Evolutionary conservation across 192 early-diverging fungal species (phyloP).

Genomic region (Lunasporangiospora selenospora): DNA sequence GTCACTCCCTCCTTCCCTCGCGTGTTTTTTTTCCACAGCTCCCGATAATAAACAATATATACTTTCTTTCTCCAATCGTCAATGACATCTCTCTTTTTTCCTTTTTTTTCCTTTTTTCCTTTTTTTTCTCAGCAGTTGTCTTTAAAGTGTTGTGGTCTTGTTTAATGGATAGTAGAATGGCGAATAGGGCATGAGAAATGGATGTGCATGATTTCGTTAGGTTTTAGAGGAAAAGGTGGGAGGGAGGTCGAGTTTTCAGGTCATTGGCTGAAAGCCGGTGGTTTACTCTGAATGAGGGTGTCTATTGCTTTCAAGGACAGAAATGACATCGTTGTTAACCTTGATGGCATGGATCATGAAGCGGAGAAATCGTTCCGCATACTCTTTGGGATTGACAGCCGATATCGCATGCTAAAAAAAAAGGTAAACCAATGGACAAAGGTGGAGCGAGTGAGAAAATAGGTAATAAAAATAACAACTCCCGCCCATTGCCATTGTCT

Average conservation of each 20-base stretch:
- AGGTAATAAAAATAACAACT: neutral
- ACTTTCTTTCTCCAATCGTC: too few species aligned
- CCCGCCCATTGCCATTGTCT: neutral
- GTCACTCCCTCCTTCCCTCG: neutral
- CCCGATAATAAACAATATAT: neutral
- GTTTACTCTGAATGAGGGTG: constrained; percentile 42
- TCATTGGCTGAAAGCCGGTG: too few species aligned
- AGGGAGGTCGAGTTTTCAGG: too few species aligned
- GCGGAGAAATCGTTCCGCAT: constrained; percentile 87
- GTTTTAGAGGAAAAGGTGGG: too few species aligned
- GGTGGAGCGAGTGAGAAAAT: constrained; percentile 1
- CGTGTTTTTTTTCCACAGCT: neutral
- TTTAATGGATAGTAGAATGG: too few species aligned
- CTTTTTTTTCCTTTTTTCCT: neutral
- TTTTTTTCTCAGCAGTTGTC: neutral
- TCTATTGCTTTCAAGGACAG: constrained; percentile 18
- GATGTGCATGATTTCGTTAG: too few species aligned
- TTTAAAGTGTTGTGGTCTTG: too few species aligned
- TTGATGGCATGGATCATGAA: constrained; percentile 71
- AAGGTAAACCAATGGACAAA: neutral
- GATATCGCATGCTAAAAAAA: constrained; percentile 70
- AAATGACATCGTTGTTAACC: constrained; percentile 36
- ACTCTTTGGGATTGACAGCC: constrained; percentile 84
- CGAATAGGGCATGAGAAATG: neutral
- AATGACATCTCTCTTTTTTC: neutral